A percentile compares a stretch with the other conserved stretches of the same genome.
Evolutionary conservation across 2,329 filamentous ascomycete genomes (phyloP).

Genomic region (Lecanicillium sp.): DNA sequence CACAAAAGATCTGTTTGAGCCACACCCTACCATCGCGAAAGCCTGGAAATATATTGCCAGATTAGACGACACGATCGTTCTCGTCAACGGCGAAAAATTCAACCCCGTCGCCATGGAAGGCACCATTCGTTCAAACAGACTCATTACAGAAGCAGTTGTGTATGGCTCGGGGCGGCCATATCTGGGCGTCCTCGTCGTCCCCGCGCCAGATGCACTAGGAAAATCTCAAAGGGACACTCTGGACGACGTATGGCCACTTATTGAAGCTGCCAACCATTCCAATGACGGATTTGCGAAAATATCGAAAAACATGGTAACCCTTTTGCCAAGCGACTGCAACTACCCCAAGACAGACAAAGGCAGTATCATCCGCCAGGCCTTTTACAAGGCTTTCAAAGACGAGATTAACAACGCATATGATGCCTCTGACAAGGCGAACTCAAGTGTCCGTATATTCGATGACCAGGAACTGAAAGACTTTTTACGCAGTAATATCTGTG

Average conservation of each 20-base stretch:
- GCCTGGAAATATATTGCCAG: slow-evolving; percentile 58
- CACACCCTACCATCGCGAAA: slow-evolving; percentile 39
- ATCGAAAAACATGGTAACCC: slow-evolving; percentile 38
- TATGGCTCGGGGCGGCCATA: slow-evolving; percentile 52
- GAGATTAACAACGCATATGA: slow-evolving; percentile 35
- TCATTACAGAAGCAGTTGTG: slow-evolving; percentile 48
- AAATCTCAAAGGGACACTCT: slow-evolving; percentile 18
- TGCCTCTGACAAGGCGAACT: slow-evolving; percentile 16
- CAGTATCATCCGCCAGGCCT: slow-evolving; percentile 40
- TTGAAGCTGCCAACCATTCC: slow-evolving; percentile 22
- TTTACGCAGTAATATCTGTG: too few relatives aligned
- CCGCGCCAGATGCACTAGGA: slow-evolving; percentile 6
- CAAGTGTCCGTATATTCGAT: slow-evolving; percentile 11
- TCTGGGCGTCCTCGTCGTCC: slow-evolving; percentile 43
- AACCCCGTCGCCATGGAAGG: slow-evolving; percentile 56
- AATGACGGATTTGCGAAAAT: slow-evolving; percentile 28
- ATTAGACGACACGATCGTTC: slow-evolving; percentile 52
- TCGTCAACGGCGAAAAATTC: slow-evolving; percentile 63
- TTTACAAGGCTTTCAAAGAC: slow-evolving; percentile 34
- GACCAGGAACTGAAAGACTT: too few relatives aligned
- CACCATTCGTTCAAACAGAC: slow-evolving; percentile 33
- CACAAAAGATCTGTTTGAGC: slow-evolving; percentile 44
- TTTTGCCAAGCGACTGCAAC: slow-evolving; percentile 33
- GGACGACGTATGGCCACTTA: slow-evolving; percentile 23
- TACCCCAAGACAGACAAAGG: slow-evolving; percentile 47